Evolutionary conservation across 805 yeast species (phyloP).

Genomic region (Saturnispora sekii): DNA sequence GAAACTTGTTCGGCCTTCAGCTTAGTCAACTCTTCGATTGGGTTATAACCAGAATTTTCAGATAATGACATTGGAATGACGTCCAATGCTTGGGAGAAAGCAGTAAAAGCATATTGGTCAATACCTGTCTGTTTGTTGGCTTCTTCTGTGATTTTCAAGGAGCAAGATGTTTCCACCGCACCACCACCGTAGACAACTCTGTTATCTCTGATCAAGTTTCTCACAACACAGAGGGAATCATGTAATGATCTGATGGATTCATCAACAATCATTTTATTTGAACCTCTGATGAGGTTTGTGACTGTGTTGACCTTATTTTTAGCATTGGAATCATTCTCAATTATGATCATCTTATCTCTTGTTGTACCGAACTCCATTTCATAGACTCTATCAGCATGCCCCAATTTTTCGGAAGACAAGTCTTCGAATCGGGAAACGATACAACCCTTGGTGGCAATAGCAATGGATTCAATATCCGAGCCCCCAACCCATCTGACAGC

Average conservation of each 20-base stretch:
- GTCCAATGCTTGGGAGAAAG: constrained; percentile 86
- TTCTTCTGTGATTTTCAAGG: constrained; percentile 80
- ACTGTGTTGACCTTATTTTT: constrained; percentile 31
- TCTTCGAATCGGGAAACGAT: constrained; percentile 97
- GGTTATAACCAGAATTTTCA: constrained; percentile 91
- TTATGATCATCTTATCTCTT: constrained; percentile 88
- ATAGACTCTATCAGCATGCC: constrained; percentile 73
- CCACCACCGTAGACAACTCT: constrained; percentile 99
- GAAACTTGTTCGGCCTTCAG: constrained; percentile 79
- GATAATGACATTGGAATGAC: constrained; percentile 90
- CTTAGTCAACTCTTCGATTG: constrained; percentile 79
- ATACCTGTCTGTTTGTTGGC: constrained; percentile 92
- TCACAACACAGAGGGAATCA: constrained; percentile 93
- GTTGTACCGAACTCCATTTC: constrained; percentile 96
- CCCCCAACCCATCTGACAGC: constrained; percentile 99
- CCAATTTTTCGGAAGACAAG: constrained; percentile 69
- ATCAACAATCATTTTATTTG: constrained; percentile 95
- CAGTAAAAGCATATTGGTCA: constrained; percentile 96
- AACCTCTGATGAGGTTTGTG: constrained; percentile 88
- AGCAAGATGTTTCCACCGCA: constrained; percentile 92
- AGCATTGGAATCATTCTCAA: constrained; percentile 72
- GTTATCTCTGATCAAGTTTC: constrained; percentile 85
- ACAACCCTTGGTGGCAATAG: constrained; percentile 95
- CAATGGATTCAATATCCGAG: constrained; percentile 87
- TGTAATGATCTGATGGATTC: constrained; percentile 95